Percentiles rank a stretch among this genome's conserved stretches.
Conservation (phyloP, 768 basidiomycete genomes). For the Suillus subluteus region DNA sequence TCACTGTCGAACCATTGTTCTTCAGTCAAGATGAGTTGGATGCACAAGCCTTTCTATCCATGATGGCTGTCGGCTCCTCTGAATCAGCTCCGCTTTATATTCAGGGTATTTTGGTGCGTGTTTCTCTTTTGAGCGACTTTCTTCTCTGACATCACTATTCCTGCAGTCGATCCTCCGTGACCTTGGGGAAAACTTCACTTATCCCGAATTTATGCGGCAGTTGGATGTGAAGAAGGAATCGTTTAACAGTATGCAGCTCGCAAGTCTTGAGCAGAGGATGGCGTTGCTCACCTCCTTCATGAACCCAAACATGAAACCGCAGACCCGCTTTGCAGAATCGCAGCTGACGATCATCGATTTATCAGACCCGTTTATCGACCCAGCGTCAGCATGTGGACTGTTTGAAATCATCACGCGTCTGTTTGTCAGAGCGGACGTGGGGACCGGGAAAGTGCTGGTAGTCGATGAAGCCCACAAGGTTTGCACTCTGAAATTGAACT, state of each 20-base stretch:
- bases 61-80: slow-evolving; percentile 72
- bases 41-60: slow-evolving; percentile 67
- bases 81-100: slow-evolving; percentile 70
- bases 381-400: slow-evolving; percentile 64
- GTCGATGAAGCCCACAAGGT: slow-evolving; percentile 82
- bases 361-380: slow-evolving; percentile 75
- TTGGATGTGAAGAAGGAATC: slow-evolving; percentile 49
- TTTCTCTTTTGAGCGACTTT: background rate
- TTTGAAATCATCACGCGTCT: slow-evolving; percentile 72
- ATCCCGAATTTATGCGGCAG: slow-evolving; percentile 48
- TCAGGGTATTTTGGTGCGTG: slow-evolving; percentile 63
- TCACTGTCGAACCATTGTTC: slow-evolving; percentile 56
- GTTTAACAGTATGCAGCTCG: slow-evolving; percentile 60
- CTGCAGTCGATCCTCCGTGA: slow-evolving; percentile 62
- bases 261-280: slow-evolving; percentile 65
- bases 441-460: slow-evolving; percentile 68
- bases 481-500: background rate
- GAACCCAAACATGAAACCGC: slow-evolving; percentile 41
- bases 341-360: slow-evolving; percentile 71
- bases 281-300: slow-evolving; percentile 63
- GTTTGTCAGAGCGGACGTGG: slow-evolving; percentile 62
- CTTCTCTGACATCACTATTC: slow-evolving; percentile 6
- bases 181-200: slow-evolving; percentile 62
- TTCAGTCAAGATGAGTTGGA: slow-evolving; percentile 67
- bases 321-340: slow-evolving; percentile 53